Evolutionary conservation across 495 filamentous ascomycete genomes (phyloP).

Genomic region (Aspergillus cavernicola): DNA sequence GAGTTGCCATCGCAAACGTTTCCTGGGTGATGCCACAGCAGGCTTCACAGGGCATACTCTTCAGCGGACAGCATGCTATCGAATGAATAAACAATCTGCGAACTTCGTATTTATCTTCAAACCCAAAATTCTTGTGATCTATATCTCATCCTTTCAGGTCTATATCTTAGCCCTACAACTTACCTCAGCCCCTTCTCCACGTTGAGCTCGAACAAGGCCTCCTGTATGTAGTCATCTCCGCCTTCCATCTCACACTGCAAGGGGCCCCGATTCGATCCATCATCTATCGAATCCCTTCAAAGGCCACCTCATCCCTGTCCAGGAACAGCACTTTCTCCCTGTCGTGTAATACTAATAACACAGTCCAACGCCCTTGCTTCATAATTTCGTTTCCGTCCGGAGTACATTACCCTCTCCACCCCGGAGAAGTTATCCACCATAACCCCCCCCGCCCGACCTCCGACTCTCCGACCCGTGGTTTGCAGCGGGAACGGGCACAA

Average conservation of each 20-base stretch:
- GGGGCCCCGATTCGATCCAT: not conserved
- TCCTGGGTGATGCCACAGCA: not conserved
- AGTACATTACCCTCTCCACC: not conserved
- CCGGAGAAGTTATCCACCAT: too few relatives aligned
- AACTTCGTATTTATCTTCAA: not conserved
- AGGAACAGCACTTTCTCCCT: slow-evolving; percentile 1
- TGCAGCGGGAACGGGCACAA: slow-evolving; percentile 13
- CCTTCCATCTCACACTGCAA: not conserved
- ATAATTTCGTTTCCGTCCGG: too few relatives aligned
- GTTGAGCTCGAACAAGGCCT: not conserved
- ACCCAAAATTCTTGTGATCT: not conserved
- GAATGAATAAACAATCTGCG: too few relatives aligned
- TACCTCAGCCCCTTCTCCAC: not conserved
- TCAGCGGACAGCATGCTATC: too few relatives aligned
- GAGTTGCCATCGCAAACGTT: not conserved
- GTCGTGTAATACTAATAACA: not conserved
- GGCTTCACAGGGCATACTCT: not conserved
- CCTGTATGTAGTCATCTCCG: too few relatives aligned
- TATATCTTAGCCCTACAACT: not conserved
- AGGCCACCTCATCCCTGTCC: not conserved
- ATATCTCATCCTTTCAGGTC: not conserved
- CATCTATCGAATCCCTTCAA: not conserved
- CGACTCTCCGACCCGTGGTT: slow-evolving; percentile 16
- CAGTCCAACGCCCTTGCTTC: slow-evolving; percentile 1
- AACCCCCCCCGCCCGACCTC: too few relatives aligned